Base-by-base conservation (phyloP, 31 red algal genomes). In the Porphyra umbilicalis region DNA sequence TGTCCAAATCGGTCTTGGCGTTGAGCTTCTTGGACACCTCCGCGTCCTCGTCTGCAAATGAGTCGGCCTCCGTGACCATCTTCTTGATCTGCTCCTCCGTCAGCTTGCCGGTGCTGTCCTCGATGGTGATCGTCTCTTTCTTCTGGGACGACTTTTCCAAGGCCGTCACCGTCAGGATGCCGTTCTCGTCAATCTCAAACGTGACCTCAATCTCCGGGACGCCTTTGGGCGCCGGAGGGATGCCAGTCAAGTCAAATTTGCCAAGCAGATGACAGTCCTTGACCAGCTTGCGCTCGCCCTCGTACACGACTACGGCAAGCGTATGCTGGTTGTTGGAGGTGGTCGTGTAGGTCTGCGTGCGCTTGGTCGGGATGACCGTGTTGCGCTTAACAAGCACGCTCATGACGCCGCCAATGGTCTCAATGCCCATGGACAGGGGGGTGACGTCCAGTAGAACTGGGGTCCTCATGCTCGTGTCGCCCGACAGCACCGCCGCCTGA, bases 161-260 rank as follows among this genome's bases (percentile, higher is more conserved):
- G 15, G 97, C 97, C 40, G 83, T 88, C 31, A 99, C 97, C 35
- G 91, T 93, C 37, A 99, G 77, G 40, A 99, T 99, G 68, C 97
- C 97, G 77, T 94, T 96, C 40, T 85, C 93, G 83, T 99, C 97
- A 76, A 99, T 87, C 30, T 99, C 94, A 86, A 99, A 99, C 32
- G 94, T 96, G 31, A 99, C 97, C 35, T 92, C 91, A 77, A 99
- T 91, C 83, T 99, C 94, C n/a, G 97, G 97, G 57, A 91, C 87
- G 35, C 97, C 97, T 18, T 88, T 86, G 30, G 94, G 94, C 18
- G 94, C 94, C 20, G 85, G 84, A 0, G 90, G 80, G 77, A 99
- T 92, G 18, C 94, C 94, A 35, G 91, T 91, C 36, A 99, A 85
- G 79, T 96, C 94, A 85, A 99, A 99, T 36, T 94, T 84, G 77